Evolutionary conservation across 306 rosid species (phyloP), one percentile per base, ranked within the genome.

Genomic region (Dalbergia cultrata): DNA sequence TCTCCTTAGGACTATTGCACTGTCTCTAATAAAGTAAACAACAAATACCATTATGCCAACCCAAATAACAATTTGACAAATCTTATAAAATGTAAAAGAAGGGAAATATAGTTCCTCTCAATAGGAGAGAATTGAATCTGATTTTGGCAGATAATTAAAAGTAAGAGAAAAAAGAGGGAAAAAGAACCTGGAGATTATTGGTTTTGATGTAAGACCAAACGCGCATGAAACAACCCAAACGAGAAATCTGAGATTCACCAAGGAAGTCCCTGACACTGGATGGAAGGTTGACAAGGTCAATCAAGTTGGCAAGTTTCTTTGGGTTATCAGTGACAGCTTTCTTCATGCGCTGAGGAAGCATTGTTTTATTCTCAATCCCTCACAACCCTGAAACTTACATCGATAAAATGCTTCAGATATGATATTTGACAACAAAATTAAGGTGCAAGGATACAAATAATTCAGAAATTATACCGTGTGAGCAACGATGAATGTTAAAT

Each of bases 141-240:
- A 69, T 18, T 47, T 26, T 3, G 18, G 50, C 14, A 18, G 49
- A 79, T 75, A 5, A 4, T 35, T 18, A 22, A 8, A 81, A 3
- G 5, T 6, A 11, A 19, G 17, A 34, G 13, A 8, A 17, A 14
- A 18, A 26, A 9, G 5, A 4, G 10, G 41, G 3, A 21, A 31
- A 31, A 12, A 26, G 22, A 86, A 95, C 98, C 97, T 95, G 97
- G 10, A 92, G 97, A 79, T 91, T 89, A 33, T 92, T 87, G 83
- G 91, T 84, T 88, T 91, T 95, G 90, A 95, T 85, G 83, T 95
- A 90, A 17, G 97, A 90, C 98, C 98, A 95, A 68, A 95, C 92
- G 33, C 70, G 80, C 81, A 56, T 67, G 82, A 92, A 95, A 74
- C 98, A 95, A 9, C 90, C 91, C 12, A 95, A 84, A 16, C 90